A percentile compares a stretch with the other conserved stretches of the same genome.
Evolutionary conservation across 2,329 filamentous ascomycete genomes (phyloP).

Genomic region (Orbilia javanica): DNA sequence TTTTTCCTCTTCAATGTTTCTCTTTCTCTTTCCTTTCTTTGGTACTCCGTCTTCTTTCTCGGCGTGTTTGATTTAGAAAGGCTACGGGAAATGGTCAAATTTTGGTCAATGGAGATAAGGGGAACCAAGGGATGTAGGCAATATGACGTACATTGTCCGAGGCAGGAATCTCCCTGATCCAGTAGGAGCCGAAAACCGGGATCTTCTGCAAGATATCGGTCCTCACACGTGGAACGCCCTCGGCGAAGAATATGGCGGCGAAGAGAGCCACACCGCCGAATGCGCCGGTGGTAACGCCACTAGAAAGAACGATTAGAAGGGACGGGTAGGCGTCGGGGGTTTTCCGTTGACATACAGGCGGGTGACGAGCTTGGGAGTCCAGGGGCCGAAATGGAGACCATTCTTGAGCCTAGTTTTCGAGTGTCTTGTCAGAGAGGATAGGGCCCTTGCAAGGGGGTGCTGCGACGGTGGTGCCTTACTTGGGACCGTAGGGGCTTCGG

Average conservation of each 20-base stretch:
- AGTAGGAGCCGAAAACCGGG: slow-evolving; percentile 61
- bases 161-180: slow-evolving; percentile 60
- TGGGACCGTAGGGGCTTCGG: slow-evolving; percentile 60
- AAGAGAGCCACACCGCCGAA: slow-evolving; percentile 61
- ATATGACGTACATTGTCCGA: slow-evolving; percentile 61
- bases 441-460: neutral
- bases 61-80: slow-evolving; percentile 16
- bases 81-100: neutral
- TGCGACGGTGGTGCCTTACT: slow-evolving; percentile 55
- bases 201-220: slow-evolving; percentile 61
- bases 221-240: slow-evolving; percentile 62
- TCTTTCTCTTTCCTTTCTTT: neutral
- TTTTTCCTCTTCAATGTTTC: neutral
- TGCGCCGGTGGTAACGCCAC: slow-evolving; percentile 58
- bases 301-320: slow-evolving; percentile 23
- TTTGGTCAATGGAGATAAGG: neutral
- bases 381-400: slow-evolving; percentile 57
- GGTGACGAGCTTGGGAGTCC: slow-evolving; percentile 58
- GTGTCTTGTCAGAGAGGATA: neutral
- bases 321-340: neutral
- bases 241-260: slow-evolving; percentile 60
- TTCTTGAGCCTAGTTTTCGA: slow-evolving; percentile 59
- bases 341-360: slow-evolving; percentile 52
- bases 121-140: neutral
- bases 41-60: neutral